Evolutionary conservation across 2,329 filamentous ascomycete genomes (phyloP).

Genomic region (Penicillium janthinellum): DNA sequence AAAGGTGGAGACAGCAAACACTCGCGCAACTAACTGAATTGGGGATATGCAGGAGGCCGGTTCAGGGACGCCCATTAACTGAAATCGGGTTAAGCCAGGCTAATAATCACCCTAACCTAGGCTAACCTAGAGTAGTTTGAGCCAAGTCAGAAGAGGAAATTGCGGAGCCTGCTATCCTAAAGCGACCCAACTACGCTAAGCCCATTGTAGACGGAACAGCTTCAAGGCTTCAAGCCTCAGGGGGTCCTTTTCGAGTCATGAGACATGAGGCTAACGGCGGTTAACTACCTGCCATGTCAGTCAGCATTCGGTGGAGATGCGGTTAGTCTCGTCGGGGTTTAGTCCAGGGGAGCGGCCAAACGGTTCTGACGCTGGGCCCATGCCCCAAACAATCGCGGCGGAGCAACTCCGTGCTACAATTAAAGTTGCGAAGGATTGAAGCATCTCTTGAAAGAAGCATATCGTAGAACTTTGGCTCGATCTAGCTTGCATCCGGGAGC

Average conservation of each 20-base stretch:
- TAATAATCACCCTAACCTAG: neutral
- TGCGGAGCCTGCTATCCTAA: neutral
- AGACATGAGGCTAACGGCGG: slow-evolving; percentile 10
- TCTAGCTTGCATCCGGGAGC: slow-evolving; percentile 3
- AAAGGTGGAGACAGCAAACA: neutral
- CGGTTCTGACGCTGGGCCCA: neutral
- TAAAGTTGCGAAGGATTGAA: slow-evolving; percentile 13
- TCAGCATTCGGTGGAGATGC: neutral
- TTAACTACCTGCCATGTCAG: neutral
- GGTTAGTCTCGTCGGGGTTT: neutral
- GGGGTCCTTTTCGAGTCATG: neutral
- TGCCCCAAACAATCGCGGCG: neutral
- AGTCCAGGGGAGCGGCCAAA: neutral
- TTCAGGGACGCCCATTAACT: neutral
- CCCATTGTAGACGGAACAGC: neutral
- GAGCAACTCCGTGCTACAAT: neutral
- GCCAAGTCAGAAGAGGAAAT: neutral
- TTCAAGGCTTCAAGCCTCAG: too few relatives aligned
- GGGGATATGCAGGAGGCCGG: slow-evolving; percentile 13
- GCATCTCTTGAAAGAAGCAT: slow-evolving; percentile 1
- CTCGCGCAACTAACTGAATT: slow-evolving; percentile 7
- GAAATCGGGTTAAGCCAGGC: neutral
- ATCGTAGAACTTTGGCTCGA: neutral
- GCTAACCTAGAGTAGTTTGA: neutral
- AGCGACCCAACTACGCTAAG: neutral